Base-by-base conservation (phyloP, 495 filamentous ascomycete species). In the Corynascus novoguineensis region DNA sequence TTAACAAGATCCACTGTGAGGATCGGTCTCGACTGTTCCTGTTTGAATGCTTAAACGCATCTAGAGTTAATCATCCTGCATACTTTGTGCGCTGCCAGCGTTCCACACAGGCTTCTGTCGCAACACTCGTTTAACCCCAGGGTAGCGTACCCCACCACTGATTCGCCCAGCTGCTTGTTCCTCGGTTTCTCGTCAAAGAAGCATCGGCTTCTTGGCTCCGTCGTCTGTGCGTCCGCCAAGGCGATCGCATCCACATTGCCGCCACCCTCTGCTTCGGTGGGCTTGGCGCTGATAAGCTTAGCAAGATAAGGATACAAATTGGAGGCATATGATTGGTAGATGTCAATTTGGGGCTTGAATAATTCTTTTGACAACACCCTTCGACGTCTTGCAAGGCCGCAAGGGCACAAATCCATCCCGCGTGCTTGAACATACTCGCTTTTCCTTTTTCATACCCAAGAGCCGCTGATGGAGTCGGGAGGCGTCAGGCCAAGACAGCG, bases 291-390 rank as follows among this genome's bases (percentile, higher is more conserved):
- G 31, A 8, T 32, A 21, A 32, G 37, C 63, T 64, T 55, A 66
- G 56, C 46, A 56, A 71, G 73, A 74, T 75, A 74, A 73, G 61
- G 28, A 37, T 41, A 37, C 53, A 56, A 47, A 27, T 37, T 28
- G 32, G 51, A 6, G 52, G 4, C 15, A 31, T 57, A 27, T 73
- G 65, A 74, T 76, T 76, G 72, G 74, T 61, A 42, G 60, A 50
- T 37, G n/a, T 52, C 46, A 49, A 22, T 53, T 57, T 60, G 15
- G 63, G 68, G 72, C 71, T 60, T 28, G 74, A 70, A 68, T 67
- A 67, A 76, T 75, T 74, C 58, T 69, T 73, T 58, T 76, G 64
- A 76, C 73, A 71, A 60, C 63, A 67, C 28, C 54, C 64, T 70
- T 67, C 47, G 42, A 53, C 42, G 50, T 41, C 52, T 53, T 55